Base-by-base conservation (phyloP, 2,329 filamentous ascomycete species). In the Aspergillus arachidicola region DNA sequence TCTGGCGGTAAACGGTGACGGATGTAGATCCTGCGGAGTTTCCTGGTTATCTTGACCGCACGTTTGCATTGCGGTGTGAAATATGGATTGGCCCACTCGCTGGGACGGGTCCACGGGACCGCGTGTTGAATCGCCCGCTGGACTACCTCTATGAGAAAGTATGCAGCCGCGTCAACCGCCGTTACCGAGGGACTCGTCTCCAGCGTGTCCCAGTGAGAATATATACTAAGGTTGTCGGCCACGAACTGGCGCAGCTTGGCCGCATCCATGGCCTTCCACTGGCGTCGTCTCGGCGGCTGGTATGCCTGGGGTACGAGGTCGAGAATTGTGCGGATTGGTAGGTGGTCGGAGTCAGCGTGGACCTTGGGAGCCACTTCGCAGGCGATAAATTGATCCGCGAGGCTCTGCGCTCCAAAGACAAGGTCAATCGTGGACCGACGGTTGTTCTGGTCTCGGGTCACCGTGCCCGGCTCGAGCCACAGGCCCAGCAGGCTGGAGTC, bases 341-440 rank as follows among this genome's bases (percentile, higher is more conserved):
- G 38, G 41, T 73, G 23, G 23, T 23, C 23, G 23, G 23, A 23
- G 23, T 23, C 64, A 28, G 64, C 67, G 45, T 73, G 67, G 10
- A 72, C 19, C 2, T 63, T 57, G 9, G 59, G 55, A 11, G 66
- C 66, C 4, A 65, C 45, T 23, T 66, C 62, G 50, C 64, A 69
- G 12, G 61, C 36, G 16, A 69, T 55, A 34, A 64, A 28, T 3
- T 62, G 58, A 10, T n/a, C 16, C 10, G 62, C 34, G 7, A 68
- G 60, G 10, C 19, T 61, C n/a, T 58, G 28, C 3, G 38, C 54
- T 14, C 51, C 55, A 34, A 69, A 68, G 45, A 61, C 65, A 5
- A 70, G 63, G 50, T 71, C 63, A 21, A 71, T 69, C 32, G 62
- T 68, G 30, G 58, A 62, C 6, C 54, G 51, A 53, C 57, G 45